These are phyloP conservation scores for Hanseniaspora vineae DNA, from an alignment of 805 yeast species.

Conservation along the genomic window DNA sequence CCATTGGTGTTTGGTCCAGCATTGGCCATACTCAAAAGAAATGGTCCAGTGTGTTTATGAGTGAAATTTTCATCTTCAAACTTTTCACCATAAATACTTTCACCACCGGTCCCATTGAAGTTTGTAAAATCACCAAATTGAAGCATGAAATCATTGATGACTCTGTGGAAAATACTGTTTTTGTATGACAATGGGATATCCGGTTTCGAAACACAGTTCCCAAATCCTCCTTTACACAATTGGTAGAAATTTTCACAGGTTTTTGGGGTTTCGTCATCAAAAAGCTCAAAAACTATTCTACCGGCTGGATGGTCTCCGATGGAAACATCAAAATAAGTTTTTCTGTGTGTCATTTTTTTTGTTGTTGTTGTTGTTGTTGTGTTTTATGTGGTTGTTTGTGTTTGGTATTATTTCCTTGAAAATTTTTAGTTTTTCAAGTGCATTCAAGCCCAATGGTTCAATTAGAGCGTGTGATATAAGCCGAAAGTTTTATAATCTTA, in stretches of 20 bases:
- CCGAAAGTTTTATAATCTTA: too few relatives aligned
- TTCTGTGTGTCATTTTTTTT: conserved; percentile 12
- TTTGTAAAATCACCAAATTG: conserved; percentile 91
- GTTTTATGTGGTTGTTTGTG: background rate
- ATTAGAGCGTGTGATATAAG: too few relatives aligned
- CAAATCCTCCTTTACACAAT: conserved; percentile 54
- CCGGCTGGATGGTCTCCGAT: conserved; percentile 62
- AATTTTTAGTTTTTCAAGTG: too few relatives aligned
- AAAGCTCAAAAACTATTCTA: conserved; percentile 66
- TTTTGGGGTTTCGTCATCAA: conserved; percentile 55
- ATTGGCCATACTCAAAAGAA: conserved; percentile 90
- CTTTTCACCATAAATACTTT: conserved; percentile 70
- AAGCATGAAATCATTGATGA: conserved; percentile 79
- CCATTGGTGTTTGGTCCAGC: conserved; percentile 95
- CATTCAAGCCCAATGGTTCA: too few relatives aligned
- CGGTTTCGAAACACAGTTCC: conserved; percentile 13
- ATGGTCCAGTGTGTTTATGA: conserved; percentile 69
- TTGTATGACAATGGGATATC: conserved; percentile 41
- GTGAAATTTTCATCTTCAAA: conserved; percentile 85
- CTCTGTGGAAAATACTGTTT: conserved; percentile 60
- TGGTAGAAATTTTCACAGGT: conserved; percentile 76
- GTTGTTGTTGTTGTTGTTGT: background rate
- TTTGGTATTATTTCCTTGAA: too few relatives aligned
- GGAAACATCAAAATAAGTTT: conserved; percentile 67
- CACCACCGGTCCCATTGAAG: conserved; percentile 68